phyloP scores from a whole-genome alignment of 257 asterid genomes.

The Salvia miltiorrhiza region DNA sequence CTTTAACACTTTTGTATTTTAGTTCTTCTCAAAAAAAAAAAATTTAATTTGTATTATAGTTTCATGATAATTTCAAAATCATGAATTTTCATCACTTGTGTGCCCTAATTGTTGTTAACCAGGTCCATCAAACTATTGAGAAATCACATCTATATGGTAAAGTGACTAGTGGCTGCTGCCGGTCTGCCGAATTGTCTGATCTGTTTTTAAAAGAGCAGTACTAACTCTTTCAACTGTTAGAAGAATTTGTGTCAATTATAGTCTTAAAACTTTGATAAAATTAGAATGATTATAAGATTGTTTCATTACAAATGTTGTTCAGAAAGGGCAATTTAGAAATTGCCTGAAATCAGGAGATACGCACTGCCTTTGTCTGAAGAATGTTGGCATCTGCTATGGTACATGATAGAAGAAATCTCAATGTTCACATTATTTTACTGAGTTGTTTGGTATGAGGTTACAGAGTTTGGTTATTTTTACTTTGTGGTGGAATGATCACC shows the following conservation, averaged over 20 bases:
- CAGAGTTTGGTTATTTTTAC: constrained; percentile 14
- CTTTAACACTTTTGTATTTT: constrained; percentile 1
- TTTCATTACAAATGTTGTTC: constrained; percentile 1
- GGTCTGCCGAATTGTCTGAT: constrained; percentile 7
- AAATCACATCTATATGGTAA: not conserved
- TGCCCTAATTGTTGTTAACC: not conserved
- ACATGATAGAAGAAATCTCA: constrained; percentile 7
- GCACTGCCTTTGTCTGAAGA: constrained; percentile 1
- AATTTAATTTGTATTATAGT: not conserved
- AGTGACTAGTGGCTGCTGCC: not conserved
- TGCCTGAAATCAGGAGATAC: not conserved
- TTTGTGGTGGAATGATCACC: constrained; percentile 18
- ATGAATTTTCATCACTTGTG: not conserved
- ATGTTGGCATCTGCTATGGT: constrained; percentile 7
- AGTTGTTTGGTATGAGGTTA: constrained; percentile 12
- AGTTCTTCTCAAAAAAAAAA: not conserved
- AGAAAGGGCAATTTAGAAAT: not conserved
- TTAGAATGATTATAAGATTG: not conserved
- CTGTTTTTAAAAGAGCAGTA: not conserved
- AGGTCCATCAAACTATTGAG: not conserved
- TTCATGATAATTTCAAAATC: not conserved
- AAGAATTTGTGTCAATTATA: not conserved
- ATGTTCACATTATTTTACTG: constrained; percentile 1
- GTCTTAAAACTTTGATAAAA: not conserved
- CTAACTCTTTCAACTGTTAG: not conserved